Evolutionary conservation across 2,329 filamentous ascomycete genomes (phyloP), one percentile per base, ranked within the genome.

Genomic region (Xylaria polymorpha): DNA sequence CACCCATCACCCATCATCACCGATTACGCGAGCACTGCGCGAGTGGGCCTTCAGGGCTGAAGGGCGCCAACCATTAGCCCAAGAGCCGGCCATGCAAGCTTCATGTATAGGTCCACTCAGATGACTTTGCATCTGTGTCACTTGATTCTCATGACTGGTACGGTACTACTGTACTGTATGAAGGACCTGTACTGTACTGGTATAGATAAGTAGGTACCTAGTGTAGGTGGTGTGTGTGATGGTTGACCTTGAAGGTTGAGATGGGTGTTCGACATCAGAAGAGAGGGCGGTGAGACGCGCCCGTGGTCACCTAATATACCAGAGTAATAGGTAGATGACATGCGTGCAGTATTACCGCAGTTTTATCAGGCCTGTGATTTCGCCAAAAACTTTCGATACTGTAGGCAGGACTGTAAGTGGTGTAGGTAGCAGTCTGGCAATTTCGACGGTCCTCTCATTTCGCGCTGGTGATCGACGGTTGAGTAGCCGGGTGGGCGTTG

Each of bases 401-500:
- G 50, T 65, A 59, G 4, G 61, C 66, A 60, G n/a, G n/a, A n/a
- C n/a, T n/a, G n/a, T n/a, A n/a, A n/a, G n/a, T n/a, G n/a, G n/a
- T n/a, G n/a, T n/a, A n/a, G n/a, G n/a, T n/a, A 60, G 55, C 66
- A 56, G 56, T 55, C 43, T 59, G 20, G 67, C 55, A 70, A 73
- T 73, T 72, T 73, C 66, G 58, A 67, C 67, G 67, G 63, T 67
- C 67, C 60, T 70, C 69, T 61, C n/a, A 71, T 73, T 72, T 70
- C 63, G 57, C 43, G 64, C 53, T 71, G 67, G 48, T 55, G 70
- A 73, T 73, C 71, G 71, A 72, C 71, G 61, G 68, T 69, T 61
- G 62, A 66, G 67, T 37, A 64, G 67, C 64, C 61, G 68, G 64
- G 65, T 64, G 68, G 64, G 32, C 32, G 46, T 41, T 60, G 46